Evolutionary conservation across 164 flowering plant species (phyloP).

Genomic region (Chloranthus sessilifolius): DNA sequence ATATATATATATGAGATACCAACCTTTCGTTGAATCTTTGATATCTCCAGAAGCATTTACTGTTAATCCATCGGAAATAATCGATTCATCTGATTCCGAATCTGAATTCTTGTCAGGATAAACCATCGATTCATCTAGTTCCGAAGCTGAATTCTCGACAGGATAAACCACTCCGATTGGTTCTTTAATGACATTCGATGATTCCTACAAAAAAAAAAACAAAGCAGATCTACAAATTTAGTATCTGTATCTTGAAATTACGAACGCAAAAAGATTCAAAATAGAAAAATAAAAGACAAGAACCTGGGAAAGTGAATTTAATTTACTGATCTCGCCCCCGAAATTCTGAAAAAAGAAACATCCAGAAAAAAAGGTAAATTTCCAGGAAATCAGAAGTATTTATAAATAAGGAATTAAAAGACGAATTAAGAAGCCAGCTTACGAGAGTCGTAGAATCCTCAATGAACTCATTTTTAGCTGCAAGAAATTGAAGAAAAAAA

Average conservation of each 20-base stretch:
- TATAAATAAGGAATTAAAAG: not conserved
- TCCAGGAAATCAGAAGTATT: too few species aligned
- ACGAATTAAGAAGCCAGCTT: not conserved
- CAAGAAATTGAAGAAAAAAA: slow-evolving; percentile 8
- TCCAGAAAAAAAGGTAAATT: slow-evolving; percentile 3
- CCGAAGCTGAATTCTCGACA: slow-evolving; percentile 14
- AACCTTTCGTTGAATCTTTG: slow-evolving; percentile 26
- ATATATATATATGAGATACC: not conserved
- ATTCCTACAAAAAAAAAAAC: slow-evolving; percentile 34
- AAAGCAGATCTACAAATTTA: slow-evolving; percentile 28
- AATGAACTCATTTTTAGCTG: slow-evolving; percentile 39
- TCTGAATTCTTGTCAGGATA: not conserved
- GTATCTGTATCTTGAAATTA: not conserved
- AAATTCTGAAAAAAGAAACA: slow-evolving; percentile 29
- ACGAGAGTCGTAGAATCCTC: not conserved
- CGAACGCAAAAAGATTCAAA: too few species aligned
- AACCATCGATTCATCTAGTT: not conserved
- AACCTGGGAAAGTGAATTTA: slow-evolving; percentile 79
- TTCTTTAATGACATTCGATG: slow-evolving; percentile 36
- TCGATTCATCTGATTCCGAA: not conserved
- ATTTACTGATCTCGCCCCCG: slow-evolving; percentile 26
- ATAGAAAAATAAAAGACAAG: not conserved
- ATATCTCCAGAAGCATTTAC: not conserved
- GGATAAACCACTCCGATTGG: slow-evolving; percentile 48
- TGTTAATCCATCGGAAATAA: not conserved